Conservation (phyloP, 208 protist species). For the Leishmania aethiopica region DNA sequence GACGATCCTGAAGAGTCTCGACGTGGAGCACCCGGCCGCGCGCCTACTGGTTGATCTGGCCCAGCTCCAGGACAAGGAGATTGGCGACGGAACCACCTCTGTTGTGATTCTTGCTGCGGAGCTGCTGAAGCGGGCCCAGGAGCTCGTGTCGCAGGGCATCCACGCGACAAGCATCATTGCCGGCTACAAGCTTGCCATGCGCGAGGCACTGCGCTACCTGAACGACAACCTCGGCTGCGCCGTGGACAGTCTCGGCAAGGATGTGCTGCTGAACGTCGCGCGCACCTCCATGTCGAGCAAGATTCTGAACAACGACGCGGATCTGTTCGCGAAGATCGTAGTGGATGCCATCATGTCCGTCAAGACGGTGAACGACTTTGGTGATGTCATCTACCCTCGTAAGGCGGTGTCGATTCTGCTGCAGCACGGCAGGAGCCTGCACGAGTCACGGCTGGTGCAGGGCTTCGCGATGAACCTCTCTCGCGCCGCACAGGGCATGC, state of each 20-base stretch:
- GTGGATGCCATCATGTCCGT: constrained; percentile 93
- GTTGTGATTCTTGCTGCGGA: constrained; percentile 99
- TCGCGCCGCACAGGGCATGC: constrained; percentile 98
- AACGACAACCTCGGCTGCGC: constrained; percentile 87
- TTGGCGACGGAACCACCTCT: constrained; percentile 99
- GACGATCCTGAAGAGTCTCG: constrained; percentile 93
- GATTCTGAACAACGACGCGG: constrained; percentile 96
- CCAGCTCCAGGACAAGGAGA: constrained; percentile 99
- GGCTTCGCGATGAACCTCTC: constrained; percentile 98
- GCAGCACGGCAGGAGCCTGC: constrained; percentile 95
- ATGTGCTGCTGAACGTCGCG: constrained; percentile 97
- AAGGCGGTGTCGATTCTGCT: constrained; percentile 98
- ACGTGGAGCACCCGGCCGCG: constrained; percentile 96
- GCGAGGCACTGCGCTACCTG: constrained; percentile 97
- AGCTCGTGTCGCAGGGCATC: constrained; percentile 96
- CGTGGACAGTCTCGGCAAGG: constrained; percentile 93
- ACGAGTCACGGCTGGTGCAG: constrained; percentile 93
- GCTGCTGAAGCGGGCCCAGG: constrained; percentile 97
- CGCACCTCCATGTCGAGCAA: constrained; percentile 99
- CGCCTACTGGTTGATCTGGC: constrained; percentile 99
- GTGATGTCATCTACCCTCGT: constrained; percentile 97
- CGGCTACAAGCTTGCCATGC: constrained; percentile 98
- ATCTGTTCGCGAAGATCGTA: constrained; percentile 98
- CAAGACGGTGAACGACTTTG: constrained; percentile 92
- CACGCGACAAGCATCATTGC: constrained; percentile 99